Evolutionary conservation across 2,329 filamentous ascomycete species (phyloP), one percentile per base, ranked within the genome.

Genomic region (Triangularia verruculosa): DNA sequence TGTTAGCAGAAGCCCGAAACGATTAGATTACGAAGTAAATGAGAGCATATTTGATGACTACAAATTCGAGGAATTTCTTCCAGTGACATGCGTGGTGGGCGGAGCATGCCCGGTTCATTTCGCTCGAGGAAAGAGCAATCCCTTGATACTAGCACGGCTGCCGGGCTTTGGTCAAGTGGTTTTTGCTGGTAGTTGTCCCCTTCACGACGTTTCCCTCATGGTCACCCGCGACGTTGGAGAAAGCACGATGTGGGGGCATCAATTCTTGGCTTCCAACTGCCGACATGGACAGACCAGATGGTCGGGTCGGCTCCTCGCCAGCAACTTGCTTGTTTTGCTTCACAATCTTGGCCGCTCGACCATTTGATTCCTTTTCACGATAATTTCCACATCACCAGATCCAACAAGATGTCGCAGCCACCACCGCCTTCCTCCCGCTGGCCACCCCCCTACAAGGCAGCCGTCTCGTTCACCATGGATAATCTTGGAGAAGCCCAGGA

Each of bases 401-500:
- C n/a, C 34, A 43, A n/a, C 34, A 43, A 43, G 4, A 47, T 47
- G 39, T 12, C 39, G 7, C n/a, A n/a, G n/a, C 39, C 39, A n/a
- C 17, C 39, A 47, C 39, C 39, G n/a, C 5, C 39, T 7, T 8
- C 61, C 11, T 47, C 54, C 27, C 64, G 65, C 58, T 74, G 72
- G 72, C 72, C 72, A 12, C 13, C 65, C 59, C 63, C 65, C 54
- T 63, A 69, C 59, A 67, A 64, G 39, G 72, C 69, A 53, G 71
- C 72, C 65, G 64, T 74, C 62, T 67, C 70, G 64, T 69, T 74
- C 64, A 74, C 72, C 1, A 72, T 74, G 70, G 73, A 74, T 68
- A 74, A 74, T 65, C 68, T 74, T 3, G 73, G 73, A 61, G 73
- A 74, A 68, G 73, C 73, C 8, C 72, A 73, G 24, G 72, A 72